These are phyloP conservation scores for Corylus americana DNA, from an alignment of 306 rosid species.

Conservation along the genomic window DNA sequence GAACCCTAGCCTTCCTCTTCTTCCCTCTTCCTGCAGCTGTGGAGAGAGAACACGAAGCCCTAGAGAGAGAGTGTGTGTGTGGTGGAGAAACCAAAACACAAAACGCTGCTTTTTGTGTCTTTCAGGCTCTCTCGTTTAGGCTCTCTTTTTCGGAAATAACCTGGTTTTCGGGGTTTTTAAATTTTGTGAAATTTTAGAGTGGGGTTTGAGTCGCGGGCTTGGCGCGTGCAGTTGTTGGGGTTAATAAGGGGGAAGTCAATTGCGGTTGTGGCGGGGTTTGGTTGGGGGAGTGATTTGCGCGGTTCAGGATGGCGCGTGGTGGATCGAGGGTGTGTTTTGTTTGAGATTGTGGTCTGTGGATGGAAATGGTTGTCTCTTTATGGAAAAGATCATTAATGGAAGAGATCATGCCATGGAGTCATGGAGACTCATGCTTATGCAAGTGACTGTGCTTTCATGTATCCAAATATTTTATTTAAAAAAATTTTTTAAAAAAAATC, in stretches of 20 bases:
- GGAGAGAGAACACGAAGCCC: constrained; percentile 17
- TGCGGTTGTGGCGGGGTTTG: not conserved
- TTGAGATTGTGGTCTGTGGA: not conserved
- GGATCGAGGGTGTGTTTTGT: not conserved
- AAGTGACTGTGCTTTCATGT: too few species aligned
- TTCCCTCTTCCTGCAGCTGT: constrained; percentile 12
- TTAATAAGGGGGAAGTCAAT: not conserved
- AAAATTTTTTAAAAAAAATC: too few species aligned
- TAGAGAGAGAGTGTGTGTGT: constrained; percentile 25
- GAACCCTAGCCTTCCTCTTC: not conserved
- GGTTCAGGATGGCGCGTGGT: not conserved
- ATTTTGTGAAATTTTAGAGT: not conserved
- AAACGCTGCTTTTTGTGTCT: constrained; percentile 16
- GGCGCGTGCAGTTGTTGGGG: not conserved
- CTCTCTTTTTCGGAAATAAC: not conserved
- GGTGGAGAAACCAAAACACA: constrained; percentile 49
- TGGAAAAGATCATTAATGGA: not conserved
- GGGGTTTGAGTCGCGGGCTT: not conserved
- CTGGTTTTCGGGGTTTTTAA: not conserved
- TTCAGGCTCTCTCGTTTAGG: constrained; percentile 35
- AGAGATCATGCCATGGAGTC: not conserved
- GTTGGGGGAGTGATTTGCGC: not conserved
- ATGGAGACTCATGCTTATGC: not conserved
- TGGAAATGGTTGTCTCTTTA: not conserved
- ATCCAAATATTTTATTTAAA: too few species aligned